Percentiles rank a stretch among this genome's conserved stretches.
Conservation (phyloP, 1,139 yeast species). For the Taphrina betulina region DNA sequence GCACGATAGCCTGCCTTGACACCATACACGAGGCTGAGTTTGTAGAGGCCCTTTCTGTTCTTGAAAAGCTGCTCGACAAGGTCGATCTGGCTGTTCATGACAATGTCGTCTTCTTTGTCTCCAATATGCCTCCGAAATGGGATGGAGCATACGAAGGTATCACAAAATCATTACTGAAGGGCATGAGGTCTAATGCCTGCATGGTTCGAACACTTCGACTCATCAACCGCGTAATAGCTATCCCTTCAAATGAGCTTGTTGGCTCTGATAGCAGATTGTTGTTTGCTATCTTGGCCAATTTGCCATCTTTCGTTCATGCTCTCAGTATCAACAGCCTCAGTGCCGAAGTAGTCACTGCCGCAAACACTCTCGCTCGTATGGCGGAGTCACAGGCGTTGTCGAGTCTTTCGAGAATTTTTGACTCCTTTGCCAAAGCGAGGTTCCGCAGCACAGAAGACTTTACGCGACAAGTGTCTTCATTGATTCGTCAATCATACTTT, state of each 20-base stretch:
- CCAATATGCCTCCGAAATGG: constrained; percentile 94
- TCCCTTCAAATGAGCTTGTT: constrained; percentile 72
- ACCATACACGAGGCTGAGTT: constrained; percentile 93
- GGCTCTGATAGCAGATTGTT: constrained; percentile 72
- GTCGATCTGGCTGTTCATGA: constrained; percentile 84
- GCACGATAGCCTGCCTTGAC: constrained; percentile 84
- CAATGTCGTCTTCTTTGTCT: constrained; percentile 74
- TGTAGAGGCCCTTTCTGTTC: constrained; percentile 76
- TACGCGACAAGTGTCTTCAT: constrained; percentile 71
- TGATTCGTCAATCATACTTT: constrained; percentile 66
- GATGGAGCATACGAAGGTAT: constrained; percentile 90
- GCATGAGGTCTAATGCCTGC: constrained; percentile 75
- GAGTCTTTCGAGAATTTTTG: constrained; percentile 68
- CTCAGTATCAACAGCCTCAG: constrained; percentile 53
- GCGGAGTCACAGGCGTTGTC: constrained; percentile 60
- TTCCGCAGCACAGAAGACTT: constrained; percentile 89
- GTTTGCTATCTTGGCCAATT: constrained; percentile 68
- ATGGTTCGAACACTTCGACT: constrained; percentile 75
- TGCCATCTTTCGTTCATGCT: constrained; percentile 83
- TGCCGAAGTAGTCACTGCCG: constrained; percentile 58
- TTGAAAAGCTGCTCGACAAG: constrained; percentile 79
- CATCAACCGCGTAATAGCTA: constrained; percentile 65
- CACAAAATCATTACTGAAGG: constrained; percentile 73
- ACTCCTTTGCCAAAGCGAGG: constrained; percentile 71
- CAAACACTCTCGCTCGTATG: constrained; percentile 56